These are phyloP conservation scores for Cynara cardunculus DNA, from an alignment of 129 eudicot genomes.

Conservation along the genomic window DNA sequence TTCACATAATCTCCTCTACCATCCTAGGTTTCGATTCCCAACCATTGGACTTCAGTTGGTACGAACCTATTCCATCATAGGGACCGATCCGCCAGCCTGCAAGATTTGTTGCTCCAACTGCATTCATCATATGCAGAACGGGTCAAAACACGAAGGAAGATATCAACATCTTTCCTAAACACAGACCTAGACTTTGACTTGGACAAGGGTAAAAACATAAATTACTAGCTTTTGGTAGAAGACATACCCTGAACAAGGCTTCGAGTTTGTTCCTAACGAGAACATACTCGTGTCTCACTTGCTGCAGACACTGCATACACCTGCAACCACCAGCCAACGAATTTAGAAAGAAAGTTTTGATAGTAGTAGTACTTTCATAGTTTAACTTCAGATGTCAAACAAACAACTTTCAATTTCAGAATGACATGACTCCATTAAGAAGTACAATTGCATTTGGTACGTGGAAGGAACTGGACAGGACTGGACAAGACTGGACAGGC, in stretches of 20 bases:
- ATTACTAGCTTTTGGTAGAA: constrained; percentile 1
- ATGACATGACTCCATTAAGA: background rate
- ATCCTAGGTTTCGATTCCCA: constrained; percentile 18
- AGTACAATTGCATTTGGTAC: too few species aligned
- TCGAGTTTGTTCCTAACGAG: constrained; percentile 73
- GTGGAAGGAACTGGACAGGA: background rate
- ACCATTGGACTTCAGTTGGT: background rate
- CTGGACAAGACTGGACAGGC: too few species aligned
- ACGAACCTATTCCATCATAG: constrained; percentile 40
- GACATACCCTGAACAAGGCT: constrained; percentile 53
- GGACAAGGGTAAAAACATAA: background rate
- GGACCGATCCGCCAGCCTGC: constrained; percentile 73
- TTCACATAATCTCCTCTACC: constrained; percentile 32
- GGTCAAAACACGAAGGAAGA: background rate
- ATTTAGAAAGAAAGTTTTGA: background rate
- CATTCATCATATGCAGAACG: constrained; percentile 21
- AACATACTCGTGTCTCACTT: constrained; percentile 63
- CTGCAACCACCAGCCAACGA: constrained; percentile 26
- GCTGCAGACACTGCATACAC: constrained; percentile 62
- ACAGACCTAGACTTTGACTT: too few species aligned
- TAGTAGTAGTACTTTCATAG: background rate
- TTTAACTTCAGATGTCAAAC: background rate
- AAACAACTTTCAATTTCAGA: background rate
- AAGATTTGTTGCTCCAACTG: constrained; percentile 79
- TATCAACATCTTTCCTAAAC: background rate